A percentile compares a stretch with the other conserved stretches of the same genome.
phyloP scores from a whole-genome alignment of 305 asterid genomes.

The Fraxinus ornus region DNA sequence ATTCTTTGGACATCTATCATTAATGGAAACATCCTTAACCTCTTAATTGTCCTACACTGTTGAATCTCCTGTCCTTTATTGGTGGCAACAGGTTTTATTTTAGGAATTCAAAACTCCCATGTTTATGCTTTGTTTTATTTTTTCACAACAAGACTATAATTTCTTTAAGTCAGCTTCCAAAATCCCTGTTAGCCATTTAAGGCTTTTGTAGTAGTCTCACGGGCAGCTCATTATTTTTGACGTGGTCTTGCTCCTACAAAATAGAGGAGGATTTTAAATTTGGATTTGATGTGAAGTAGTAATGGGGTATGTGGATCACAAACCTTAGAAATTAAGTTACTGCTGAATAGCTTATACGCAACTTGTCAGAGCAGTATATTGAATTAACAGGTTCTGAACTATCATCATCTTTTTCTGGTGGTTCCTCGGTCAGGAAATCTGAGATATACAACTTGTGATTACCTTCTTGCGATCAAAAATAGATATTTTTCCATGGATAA shows the following conservation, averaged over 20 bases:
- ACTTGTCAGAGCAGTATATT: background rate
- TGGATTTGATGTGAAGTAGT: background rate
- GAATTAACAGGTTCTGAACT: background rate
- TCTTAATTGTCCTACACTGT: background rate
- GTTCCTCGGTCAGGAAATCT: background rate
- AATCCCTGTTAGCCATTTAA: background rate
- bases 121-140: background rate
- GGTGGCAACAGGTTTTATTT: background rate
- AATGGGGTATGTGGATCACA: background rate
- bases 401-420: background rate
- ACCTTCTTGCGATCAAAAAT: background rate
- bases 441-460: background rate
- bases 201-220: background rate
- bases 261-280: background rate
- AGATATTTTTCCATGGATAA: background rate
- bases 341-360: background rate
- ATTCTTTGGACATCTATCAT: background rate
- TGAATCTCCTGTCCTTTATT: background rate
- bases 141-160: background rate
- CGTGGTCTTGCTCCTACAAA: background rate
- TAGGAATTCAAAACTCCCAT: background rate
- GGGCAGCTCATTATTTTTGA: background rate
- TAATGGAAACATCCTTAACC: background rate
- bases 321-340: background rate
- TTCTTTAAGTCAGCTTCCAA: background rate